Evolutionary conservation across 805 yeast species (phyloP).

Genomic region (Candida suzukii): DNA sequence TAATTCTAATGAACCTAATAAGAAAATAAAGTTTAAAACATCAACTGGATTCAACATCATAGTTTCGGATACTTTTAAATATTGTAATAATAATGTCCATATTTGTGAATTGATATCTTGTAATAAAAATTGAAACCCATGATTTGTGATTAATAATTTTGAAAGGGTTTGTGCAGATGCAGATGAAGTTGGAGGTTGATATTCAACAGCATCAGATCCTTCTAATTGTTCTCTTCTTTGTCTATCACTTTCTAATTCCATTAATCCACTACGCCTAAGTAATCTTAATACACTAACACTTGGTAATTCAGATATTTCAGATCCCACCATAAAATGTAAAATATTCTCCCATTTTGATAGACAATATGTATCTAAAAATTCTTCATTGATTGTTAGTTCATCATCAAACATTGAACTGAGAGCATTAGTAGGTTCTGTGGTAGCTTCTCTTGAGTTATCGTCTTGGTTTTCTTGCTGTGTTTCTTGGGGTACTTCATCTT

Average conservation of each 20-base stretch:
- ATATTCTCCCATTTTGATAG: conserved; percentile 90
- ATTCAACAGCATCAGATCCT: conserved; percentile 11
- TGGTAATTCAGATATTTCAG: conserved; percentile 63
- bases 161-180: conserved; percentile 15
- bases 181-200: conserved; percentile 1
- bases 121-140: conserved; percentile 87
- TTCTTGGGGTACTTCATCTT: background rate
- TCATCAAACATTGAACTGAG: conserved; percentile 58
- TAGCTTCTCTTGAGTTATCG: conserved; percentile 8
- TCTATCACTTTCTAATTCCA: conserved; percentile 53
- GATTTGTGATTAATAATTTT: conserved; percentile 68
- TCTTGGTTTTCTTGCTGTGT: conserved; percentile 1
- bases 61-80: conserved; percentile 75
- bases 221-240: conserved; percentile 18
- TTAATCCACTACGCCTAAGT: conserved; percentile 73
- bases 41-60: conserved; percentile 94
- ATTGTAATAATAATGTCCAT: conserved; percentile 87
- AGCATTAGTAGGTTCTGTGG: background rate
- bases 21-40: conserved; percentile 85
- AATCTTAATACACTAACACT: conserved; percentile 76
- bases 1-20: conserved; percentile 85
- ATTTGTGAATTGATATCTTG: conserved; percentile 93
- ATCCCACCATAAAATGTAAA: conserved; percentile 96
- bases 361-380: conserved; percentile 72
- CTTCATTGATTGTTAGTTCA: conserved; percentile 52